Evolutionary conservation across 202 grass and related monocot species (phyloP).

Genomic region (Zizania palustris): DNA sequence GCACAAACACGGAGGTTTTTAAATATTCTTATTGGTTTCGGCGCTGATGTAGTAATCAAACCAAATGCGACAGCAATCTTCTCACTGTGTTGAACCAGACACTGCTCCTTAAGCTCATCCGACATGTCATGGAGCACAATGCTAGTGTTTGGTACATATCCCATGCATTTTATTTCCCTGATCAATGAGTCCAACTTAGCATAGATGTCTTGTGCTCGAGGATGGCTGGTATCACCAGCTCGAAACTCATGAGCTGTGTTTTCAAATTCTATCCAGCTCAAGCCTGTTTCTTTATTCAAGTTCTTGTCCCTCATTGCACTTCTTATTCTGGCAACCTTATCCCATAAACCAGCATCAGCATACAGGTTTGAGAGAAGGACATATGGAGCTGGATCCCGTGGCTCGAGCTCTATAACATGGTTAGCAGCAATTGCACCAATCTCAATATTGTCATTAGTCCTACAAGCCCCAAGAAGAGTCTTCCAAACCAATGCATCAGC

Average conservation of each 20-base stretch:
- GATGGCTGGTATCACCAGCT: constrained; percentile 69
- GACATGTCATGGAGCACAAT: constrained; percentile 79
- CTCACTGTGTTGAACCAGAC: constrained; percentile 84
- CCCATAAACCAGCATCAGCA: constrained; percentile 78
- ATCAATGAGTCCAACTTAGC: constrained; percentile 53
- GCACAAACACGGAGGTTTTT: constrained; percentile 83
- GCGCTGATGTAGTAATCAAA: constrained; percentile 60
- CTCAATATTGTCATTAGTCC: constrained; percentile 53
- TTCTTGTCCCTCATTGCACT: constrained; percentile 68
- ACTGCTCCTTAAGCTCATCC: constrained; percentile 79
- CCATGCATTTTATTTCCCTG: constrained; percentile 61
- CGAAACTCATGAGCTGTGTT: constrained; percentile 77
- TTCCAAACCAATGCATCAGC: constrained; percentile 78
- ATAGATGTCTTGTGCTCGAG: constrained; percentile 68
- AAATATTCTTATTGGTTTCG: constrained; percentile 83
- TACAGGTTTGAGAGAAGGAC: constrained; percentile 94
- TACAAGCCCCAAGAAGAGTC: constrained; percentile 73
- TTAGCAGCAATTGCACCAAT: constrained; percentile 67
- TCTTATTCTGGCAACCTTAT: constrained; percentile 71
- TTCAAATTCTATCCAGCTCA: constrained; percentile 84
- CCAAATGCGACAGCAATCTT: constrained; percentile 86
- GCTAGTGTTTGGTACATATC: constrained; percentile 72
- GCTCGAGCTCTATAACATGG: constrained; percentile 66
- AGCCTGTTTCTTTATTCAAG: constrained; percentile 80
- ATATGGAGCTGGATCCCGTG: constrained; percentile 73